Conservation (phyloP, 345 rosid genomes). For the Cardamine resedifolia region DNA sequence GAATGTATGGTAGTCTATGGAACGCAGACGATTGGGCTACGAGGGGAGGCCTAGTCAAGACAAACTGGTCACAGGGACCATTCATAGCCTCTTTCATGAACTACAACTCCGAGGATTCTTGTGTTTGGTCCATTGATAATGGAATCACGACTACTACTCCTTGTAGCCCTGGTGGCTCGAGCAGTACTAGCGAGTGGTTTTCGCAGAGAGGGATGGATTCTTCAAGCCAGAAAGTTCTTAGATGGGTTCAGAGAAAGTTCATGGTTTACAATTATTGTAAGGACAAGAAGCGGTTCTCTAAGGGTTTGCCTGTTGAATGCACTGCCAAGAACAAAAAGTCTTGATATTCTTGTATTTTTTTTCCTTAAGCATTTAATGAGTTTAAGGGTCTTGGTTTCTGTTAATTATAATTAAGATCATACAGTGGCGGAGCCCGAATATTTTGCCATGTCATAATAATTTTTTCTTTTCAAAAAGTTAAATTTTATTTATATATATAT, state of each 20-base stretch:
- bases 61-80: slow-evolving; percentile 65
- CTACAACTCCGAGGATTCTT: slow-evolving; percentile 51
- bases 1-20: slow-evolving; percentile 62
- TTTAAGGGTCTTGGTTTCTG: neutral
- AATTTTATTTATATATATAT: too few relatives aligned
- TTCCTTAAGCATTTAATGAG: neutral
- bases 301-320: slow-evolving; percentile 55
- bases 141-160: slow-evolving; percentile 17
- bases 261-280: slow-evolving; percentile 71
- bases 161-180: slow-evolving; percentile 24
- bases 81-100: slow-evolving; percentile 62
- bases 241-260: slow-evolving; percentile 59
- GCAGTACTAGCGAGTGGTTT: slow-evolving; percentile 34
- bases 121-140: slow-evolving; percentile 45
- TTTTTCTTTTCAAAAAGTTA: too few relatives aligned
- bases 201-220: slow-evolving; percentile 42
- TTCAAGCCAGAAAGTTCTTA: slow-evolving; percentile 35
- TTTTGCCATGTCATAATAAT: too few relatives aligned
- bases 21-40: slow-evolving; percentile 87
- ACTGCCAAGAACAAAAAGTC: slow-evolving; percentile 9
- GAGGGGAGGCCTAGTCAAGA: slow-evolving; percentile 64
- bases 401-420: too few relatives aligned
- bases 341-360: neutral
- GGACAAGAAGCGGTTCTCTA: slow-evolving; percentile 53
- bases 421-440: too few relatives aligned